Evolutionary conservation across 2,329 filamentous ascomycete genomes (phyloP).

Genomic region (Aspergillus phoenicis): DNA sequence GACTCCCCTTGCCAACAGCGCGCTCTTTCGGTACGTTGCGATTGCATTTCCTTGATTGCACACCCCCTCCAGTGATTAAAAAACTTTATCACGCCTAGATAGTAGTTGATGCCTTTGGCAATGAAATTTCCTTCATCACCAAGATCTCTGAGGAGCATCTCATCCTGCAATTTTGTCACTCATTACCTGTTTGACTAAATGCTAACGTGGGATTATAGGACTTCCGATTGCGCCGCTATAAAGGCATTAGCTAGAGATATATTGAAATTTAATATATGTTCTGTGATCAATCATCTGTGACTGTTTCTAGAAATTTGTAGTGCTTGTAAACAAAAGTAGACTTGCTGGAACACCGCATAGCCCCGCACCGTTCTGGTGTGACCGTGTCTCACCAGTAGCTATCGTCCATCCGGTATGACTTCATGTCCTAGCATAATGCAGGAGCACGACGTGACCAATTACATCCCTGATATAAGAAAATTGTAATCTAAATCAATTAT

Average conservation of each 20-base stretch:
- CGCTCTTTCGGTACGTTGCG: constrained; percentile 29
- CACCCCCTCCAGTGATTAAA: constrained; percentile 65
- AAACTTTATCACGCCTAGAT: constrained; percentile 62
- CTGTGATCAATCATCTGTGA: background rate
- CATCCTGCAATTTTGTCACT: constrained; percentile 19
- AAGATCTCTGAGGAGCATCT: constrained; percentile 66
- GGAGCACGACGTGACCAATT: background rate
- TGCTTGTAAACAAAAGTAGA: too few relatives aligned
- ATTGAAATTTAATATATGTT: background rate
- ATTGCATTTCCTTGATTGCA: constrained; percentile 5
- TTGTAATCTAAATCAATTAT: background rate
- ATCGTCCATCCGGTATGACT: too few relatives aligned
- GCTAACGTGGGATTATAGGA: constrained; percentile 25
- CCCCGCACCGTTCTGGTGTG: too few relatives aligned
- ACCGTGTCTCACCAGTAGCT: too few relatives aligned
- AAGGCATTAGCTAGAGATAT: background rate
- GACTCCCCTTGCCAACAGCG: background rate
- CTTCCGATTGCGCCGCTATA: background rate
- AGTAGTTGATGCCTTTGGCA: constrained; percentile 64
- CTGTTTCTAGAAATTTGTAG: background rate
- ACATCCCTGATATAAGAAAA: background rate
- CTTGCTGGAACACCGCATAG: too few relatives aligned
- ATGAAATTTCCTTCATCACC: constrained; percentile 64
- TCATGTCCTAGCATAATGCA: background rate
- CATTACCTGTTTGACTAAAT: constrained; percentile 18